phyloP scores from a whole-genome alignment of 306 rosid genomes.

The Prunus mume region DNA sequence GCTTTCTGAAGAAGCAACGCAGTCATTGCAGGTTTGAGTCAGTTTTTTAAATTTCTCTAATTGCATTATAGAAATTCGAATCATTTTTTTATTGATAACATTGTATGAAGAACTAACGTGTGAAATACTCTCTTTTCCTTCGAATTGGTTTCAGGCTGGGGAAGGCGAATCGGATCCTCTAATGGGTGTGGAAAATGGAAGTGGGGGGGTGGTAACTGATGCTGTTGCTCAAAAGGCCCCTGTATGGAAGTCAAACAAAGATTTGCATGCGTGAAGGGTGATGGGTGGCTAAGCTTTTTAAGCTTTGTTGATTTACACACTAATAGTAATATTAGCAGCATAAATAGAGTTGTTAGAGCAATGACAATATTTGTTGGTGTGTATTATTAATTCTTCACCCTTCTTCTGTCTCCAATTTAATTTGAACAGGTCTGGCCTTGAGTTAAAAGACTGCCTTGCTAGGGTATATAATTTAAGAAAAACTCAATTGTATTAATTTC shows the following conservation, averaged over 20 bases:
- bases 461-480: no score
- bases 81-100: background rate
- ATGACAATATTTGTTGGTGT: slow-evolving; percentile 27
- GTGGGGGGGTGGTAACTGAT: slow-evolving; percentile 37
- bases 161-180: slow-evolving; percentile 73
- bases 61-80: background rate
- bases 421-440: slow-evolving; percentile 10
- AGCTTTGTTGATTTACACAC: background rate
- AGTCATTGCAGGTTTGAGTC: slow-evolving; percentile 55
- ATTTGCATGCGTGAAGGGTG: slow-evolving; percentile 43
- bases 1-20: slow-evolving; percentile 52
- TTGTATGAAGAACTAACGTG: background rate
- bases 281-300: background rate
- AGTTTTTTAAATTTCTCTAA: background rate
- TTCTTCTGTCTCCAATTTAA: slow-evolving; percentile 8
- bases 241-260: slow-evolving; percentile 61
- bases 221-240: slow-evolving; percentile 40
- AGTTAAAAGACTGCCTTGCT: no score
- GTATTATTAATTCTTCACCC: slow-evolving; percentile 25
- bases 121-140: slow-evolving; percentile 16
- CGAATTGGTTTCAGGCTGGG: slow-evolving; percentile 45
- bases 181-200: slow-evolving; percentile 54
- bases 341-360: slow-evolving; percentile 4
- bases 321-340: slow-evolving; percentile 15
- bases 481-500: no score